Percentiles rank a stretch among this genome's conserved stretches.
Evolutionary conservation across 2,329 filamentous ascomycete genomes (phyloP).

Genomic region (Clonostachys rosea): DNA sequence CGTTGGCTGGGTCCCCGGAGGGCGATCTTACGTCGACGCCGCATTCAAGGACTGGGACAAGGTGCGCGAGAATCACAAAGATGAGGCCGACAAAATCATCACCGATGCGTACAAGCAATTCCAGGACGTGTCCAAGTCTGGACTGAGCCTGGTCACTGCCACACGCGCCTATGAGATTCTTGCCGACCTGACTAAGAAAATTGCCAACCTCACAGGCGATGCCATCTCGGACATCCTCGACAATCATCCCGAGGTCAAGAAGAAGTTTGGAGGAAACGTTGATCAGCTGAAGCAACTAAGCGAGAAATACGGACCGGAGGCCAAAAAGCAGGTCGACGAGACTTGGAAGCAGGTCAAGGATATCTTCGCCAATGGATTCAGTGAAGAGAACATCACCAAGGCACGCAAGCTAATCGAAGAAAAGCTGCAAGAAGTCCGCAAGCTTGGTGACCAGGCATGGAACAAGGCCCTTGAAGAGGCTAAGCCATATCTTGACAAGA

Average conservation of each 20-base stretch:
- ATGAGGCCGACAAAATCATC: conserved; percentile 67
- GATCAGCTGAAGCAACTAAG: conserved; percentile 67
- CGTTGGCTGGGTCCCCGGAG: conserved; percentile 68
- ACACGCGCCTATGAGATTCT: conserved; percentile 58
- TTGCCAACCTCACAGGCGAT: conserved; percentile 59
- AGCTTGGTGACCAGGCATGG: conserved; percentile 69
- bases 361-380: conserved; percentile 58
- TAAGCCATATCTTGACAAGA: conserved; percentile 71
- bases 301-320: conserved; percentile 68
- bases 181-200: conserved; percentile 52
- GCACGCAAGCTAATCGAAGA: conserved; percentile 62
- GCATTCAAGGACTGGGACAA: conserved; percentile 69
- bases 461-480: conserved; percentile 66
- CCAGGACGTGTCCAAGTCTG: conserved; percentile 52
- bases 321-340: conserved; percentile 70
- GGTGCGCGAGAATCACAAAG: conserved; percentile 60
- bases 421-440: conserved; percentile 61
- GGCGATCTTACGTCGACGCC: conserved; percentile 60
- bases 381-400: conserved; percentile 43
- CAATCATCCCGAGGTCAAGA: conserved; percentile 69
- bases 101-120: conserved; percentile 64
- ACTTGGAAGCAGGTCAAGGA: conserved; percentile 65
- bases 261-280: conserved; percentile 64
- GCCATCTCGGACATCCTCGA: conserved; percentile 61
- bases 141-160: conserved; percentile 58